phyloP scores from a whole-genome alignment of 1,284 basidiomycete genomes.

The Cryptococcus sp. region DNA sequence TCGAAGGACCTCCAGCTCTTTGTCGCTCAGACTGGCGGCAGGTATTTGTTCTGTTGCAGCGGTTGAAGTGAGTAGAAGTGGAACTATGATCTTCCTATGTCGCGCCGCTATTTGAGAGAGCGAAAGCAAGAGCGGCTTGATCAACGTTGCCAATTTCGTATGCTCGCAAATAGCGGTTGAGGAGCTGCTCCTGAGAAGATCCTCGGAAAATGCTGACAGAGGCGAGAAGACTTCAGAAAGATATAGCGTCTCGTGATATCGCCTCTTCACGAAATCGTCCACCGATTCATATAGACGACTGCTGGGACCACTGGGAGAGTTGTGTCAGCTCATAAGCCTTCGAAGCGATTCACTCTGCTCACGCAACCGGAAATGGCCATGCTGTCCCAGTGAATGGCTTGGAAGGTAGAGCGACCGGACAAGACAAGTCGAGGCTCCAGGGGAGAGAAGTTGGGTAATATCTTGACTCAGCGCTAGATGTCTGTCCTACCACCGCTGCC shows the following conservation, averaged over 20 bases:
- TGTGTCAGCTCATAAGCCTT: background rate
- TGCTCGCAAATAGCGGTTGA: background rate
- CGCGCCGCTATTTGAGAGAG: conserved; percentile 32
- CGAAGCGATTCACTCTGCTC: conserved; percentile 10
- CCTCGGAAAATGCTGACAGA: conserved; percentile 28
- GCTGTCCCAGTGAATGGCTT: conserved; percentile 7
- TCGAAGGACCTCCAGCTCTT: conserved; percentile 23
- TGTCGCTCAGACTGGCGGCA: background rate
- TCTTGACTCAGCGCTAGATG: background rate
- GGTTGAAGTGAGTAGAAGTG: conserved; percentile 17
- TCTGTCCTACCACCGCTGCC: background rate
- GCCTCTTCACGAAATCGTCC: conserved; percentile 20
- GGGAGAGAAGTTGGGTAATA: conserved; percentile 16
- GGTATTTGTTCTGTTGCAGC: background rate
- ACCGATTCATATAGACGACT: conserved; percentile 12
- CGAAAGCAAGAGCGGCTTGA: conserved; percentile 23
- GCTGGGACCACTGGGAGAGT: conserved; percentile 24
- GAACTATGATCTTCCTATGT: conserved; percentile 31
- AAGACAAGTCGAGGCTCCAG: conserved; percentile 34
- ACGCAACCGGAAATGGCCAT: conserved; percentile 39
- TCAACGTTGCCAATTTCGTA: background rate
- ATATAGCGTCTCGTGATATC: conserved; percentile 45
- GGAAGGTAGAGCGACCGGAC: conserved; percentile 31
- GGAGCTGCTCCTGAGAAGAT: conserved; percentile 16
- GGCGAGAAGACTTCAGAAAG: conserved; percentile 38